Base-by-base conservation (phyloP, 495 filamentous ascomycete species). In the Melanomma pulvis-pyrius region DNA sequence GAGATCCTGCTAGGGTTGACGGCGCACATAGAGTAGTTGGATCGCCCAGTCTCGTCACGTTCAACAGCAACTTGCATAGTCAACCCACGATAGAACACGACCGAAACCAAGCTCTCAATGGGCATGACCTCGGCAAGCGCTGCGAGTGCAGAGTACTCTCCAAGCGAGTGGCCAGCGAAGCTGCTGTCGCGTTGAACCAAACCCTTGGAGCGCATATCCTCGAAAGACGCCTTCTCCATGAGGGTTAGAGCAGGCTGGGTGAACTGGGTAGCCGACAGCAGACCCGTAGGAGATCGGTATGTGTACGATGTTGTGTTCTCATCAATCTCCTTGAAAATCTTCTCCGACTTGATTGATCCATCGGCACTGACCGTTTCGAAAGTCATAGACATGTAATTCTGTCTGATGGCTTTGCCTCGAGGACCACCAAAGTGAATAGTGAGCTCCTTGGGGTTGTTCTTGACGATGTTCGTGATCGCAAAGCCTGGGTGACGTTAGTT, bases 61-160 rank as follows among this genome's bases (percentile, higher is more conserved):
- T 98, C 96, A 70, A 99, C 94, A 41, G 94, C 94, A 52, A 99
- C 96, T 78, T 99, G 94, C 94, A 99, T 99, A 19, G 94, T 99
- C 68, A 99, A 82, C 73, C 94, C 94, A 73, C 94, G 91, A 81
- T 99, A 99, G 83, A 99, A 99, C 60, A 98, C 94, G 25, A 99
- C 94, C 0, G 94, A 96, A 0, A 99, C 94, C 74, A 99, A 84
- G 73, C 88, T 92, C 82, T 99, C 96, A 74, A 99, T 98, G 12
- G 96, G 96, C 89, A 99, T 96, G 76, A 99, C 96, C 71, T 99
- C 96, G 22, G 96, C 94, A 29, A 99, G 83, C 25, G 96, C 94
- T 67, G 94, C 94, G 50, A 99, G 87, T 29, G 94, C 94, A 58
- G 92, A 97, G 81, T 99, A 99, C 78, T 99, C 94, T 76, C 94